phyloP scores from a whole-genome alignment of 2,329 filamentous ascomycete species.

The Botrytis tulipae region DNA sequence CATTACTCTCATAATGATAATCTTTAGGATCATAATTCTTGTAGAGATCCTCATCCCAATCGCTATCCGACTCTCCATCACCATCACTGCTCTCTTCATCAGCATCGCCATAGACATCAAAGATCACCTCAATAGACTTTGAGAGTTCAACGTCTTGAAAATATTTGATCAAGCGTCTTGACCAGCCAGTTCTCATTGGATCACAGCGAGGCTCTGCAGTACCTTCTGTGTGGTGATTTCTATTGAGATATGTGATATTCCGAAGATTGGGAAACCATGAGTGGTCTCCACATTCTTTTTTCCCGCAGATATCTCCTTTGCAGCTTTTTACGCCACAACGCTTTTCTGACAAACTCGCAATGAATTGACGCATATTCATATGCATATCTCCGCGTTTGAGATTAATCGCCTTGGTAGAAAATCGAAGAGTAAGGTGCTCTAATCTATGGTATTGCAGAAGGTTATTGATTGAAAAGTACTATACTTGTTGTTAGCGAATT shows the following conservation, averaged over 20 bases:
- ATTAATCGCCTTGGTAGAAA: neutral
- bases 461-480: neutral
- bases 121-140: neutral
- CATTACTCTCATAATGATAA: neutral
- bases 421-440: neutral
- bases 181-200: neutral
- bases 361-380: neutral
- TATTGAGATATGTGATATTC: neutral
- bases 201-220: neutral
- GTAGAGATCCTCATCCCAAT: neutral
- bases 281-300: neutral
- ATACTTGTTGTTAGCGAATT: neutral
- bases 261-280: slow-evolving; percentile 1
- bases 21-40: neutral
- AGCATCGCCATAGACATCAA: neutral
- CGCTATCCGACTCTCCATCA: neutral
- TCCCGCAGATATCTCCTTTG: neutral
- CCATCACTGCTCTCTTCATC: neutral
- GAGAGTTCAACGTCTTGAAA: neutral
- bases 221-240: neutral
- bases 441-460: neutral
- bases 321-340: neutral
- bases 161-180: neutral
- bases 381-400: neutral
- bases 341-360: neutral